A percentile compares a stretch with the other conserved stretches of the same genome.
Evolutionary conservation across 495 filamentous ascomycete species (phyloP).

Genomic region (Aspergillus cavernicola): DNA sequence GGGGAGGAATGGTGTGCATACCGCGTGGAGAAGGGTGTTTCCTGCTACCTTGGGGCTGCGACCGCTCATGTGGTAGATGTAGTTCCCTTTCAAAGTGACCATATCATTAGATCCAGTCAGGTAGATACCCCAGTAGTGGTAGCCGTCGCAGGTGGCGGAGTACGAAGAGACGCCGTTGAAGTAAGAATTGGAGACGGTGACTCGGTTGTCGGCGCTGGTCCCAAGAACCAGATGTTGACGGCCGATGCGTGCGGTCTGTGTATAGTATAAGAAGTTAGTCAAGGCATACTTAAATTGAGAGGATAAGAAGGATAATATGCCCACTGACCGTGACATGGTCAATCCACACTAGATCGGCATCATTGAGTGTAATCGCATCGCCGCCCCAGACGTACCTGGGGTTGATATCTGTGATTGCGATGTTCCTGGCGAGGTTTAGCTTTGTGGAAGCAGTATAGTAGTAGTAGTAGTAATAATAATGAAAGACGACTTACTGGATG

Average conservation of each 20-base stretch:
- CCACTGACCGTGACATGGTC: conserved; percentile 27
- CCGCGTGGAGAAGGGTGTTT: conserved; percentile 42
- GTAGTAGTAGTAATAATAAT: too few species aligned
- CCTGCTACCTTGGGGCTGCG: conserved; percentile 41
- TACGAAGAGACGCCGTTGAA: conserved; percentile 37
- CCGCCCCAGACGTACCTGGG: conserved; percentile 49
- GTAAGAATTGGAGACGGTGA: conserved; percentile 45
- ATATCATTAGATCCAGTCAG: conserved; percentile 36
- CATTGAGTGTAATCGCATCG: conserved; percentile 43
- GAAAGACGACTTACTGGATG: conserved; percentile 37
- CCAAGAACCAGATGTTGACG: conserved; percentile 45
- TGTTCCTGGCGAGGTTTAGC: conserved; percentile 29
- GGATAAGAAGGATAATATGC: too few species aligned
- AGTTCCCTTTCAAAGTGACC: conserved; percentile 45
- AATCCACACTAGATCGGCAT: conserved; percentile 43
- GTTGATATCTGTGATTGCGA: conserved; percentile 46
- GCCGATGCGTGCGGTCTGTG: conserved; percentile 39
- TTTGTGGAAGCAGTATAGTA: too few species aligned
- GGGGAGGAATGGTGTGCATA: conserved; percentile 9
- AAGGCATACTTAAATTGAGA: too few species aligned
- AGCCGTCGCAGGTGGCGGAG: conserved; percentile 43
- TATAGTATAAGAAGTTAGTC: too few species aligned
- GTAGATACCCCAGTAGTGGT: conserved; percentile 47
- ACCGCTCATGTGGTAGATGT: conserved; percentile 44
- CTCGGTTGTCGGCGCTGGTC: conserved; percentile 33